Evolutionary conservation across 1,284 basidiomycete genomes (phyloP), one percentile per base, ranked within the genome.

Genomic region (Trametes sp.): DNA sequence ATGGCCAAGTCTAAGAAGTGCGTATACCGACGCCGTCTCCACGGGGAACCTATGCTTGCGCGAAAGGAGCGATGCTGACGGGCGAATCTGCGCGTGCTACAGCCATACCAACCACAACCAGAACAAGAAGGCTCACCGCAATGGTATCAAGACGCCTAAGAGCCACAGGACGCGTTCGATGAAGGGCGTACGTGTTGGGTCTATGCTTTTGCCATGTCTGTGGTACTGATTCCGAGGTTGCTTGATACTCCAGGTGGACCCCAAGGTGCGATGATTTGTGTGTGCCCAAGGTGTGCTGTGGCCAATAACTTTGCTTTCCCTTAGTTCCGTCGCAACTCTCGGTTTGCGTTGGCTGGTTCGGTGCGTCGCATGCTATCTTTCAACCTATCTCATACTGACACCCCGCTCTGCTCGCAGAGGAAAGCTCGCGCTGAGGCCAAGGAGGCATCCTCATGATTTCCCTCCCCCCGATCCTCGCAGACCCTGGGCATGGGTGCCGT

Each of bases 61-160:
- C n/a, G 35, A 59, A 31, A 31, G 54, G 50, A 50, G 52, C 46
- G 13, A n/a, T 54, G 24, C 52, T 60, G 38, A 60, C 50, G 31
- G 51, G 44, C 48, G 56, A 54, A 46, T 24, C 56, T 28, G 49
- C 52, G 64, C 45, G 73, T 56, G n/a, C n/a, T n/a, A 45, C 65
- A 93, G 92, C 74, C 90, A 93, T 78, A 92, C 90, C 75, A 93
- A 93, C 81, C 95, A 97, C 87, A 97, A 97, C 87, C 95, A 97
- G 85, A 92, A 74, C 84, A 86, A 86, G 80, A 96, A 95, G 87
- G 95, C 97, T 74, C 97, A 99, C 87, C 89, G 93, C 70, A 99
- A 99, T 85, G 97, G 95, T 77, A 96, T 97, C 84, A 94, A 91
- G 82, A 88, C 84, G 78, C 90, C 93, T 61, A 82, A 85, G 79